phyloP scores from a whole-genome alignment of 2,329 filamentous ascomycete species.

The Drechslerella stenobrocha region DNA sequence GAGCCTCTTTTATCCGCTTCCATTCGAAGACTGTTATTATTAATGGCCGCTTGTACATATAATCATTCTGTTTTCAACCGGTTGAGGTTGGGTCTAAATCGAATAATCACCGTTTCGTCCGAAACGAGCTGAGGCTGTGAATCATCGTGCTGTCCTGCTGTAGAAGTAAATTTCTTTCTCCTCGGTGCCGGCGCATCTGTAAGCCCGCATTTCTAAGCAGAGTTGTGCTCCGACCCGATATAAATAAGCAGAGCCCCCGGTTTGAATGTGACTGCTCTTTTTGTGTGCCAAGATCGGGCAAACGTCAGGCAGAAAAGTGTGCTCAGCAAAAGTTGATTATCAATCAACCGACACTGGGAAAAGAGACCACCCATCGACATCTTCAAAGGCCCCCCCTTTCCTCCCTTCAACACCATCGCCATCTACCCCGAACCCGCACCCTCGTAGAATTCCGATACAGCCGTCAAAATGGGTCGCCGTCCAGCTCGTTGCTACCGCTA shows the following conservation, averaged over 20 bases:
- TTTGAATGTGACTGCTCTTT: slow-evolving; percentile 48
- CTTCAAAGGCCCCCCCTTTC: slow-evolving; percentile 20
- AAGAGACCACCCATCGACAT: slow-evolving; percentile 41
- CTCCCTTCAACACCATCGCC: slow-evolving; percentile 26
- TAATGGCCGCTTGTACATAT: slow-evolving; percentile 36
- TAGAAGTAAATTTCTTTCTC: slow-evolving; percentile 19
- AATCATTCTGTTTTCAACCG: slow-evolving; percentile 17
- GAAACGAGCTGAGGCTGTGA: slow-evolving; percentile 31
- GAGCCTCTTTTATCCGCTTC: slow-evolving; percentile 6
- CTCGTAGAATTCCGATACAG: slow-evolving; percentile 61
- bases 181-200: slow-evolving; percentile 26
- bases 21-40: slow-evolving; percentile 34
- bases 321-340: slow-evolving; percentile 39
- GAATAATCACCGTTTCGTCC: slow-evolving; percentile 31
- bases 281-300: slow-evolving; percentile 38
- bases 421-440: slow-evolving; percentile 53
- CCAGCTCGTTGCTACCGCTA: slow-evolving; percentile 99
- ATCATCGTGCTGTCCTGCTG: slow-evolving; percentile 21
- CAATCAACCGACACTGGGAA: slow-evolving; percentile 27
- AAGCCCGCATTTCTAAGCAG: slow-evolving; percentile 47
- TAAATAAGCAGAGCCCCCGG: slow-evolving; percentile 29
- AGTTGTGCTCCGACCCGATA: slow-evolving; percentile 4
- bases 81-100: slow-evolving; percentile 37
- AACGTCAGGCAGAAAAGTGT: slow-evolving; percentile 13
- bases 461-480: slow-evolving; percentile 97